Percentiles rank a stretch among this genome's conserved stretches.
Conservation (phyloP, 1,139 yeast species). For the Magnusiomyces magnusii region DNA sequence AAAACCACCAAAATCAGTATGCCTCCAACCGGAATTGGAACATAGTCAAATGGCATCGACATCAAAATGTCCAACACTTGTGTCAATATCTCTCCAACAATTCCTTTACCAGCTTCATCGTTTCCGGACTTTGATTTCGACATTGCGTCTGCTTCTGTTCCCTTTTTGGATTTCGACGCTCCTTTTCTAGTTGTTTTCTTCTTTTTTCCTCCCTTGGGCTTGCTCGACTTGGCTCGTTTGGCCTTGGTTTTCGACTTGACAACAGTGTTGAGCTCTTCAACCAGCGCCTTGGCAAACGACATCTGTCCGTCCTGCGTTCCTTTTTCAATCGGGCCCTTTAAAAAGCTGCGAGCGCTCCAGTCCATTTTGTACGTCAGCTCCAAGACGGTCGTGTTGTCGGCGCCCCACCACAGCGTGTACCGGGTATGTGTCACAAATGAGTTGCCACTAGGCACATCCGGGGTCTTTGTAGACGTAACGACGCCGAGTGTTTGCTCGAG, state of each 20-base stretch:
- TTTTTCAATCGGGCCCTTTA: conserved; percentile 84
- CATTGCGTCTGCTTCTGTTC: too few relatives aligned
- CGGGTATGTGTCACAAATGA: conserved; percentile 70
- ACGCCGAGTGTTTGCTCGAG: conserved; percentile 50
- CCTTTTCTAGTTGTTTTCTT: not conserved
- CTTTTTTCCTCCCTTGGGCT: conserved; percentile 16
- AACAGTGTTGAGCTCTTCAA: conserved; percentile 49
- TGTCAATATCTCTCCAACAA: not conserved
- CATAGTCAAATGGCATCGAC: conserved; percentile 16
- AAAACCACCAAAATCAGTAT: conserved; percentile 17
- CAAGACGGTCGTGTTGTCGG: conserved; percentile 56
- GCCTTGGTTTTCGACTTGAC: conserved; percentile 22
- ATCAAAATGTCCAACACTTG: conserved; percentile 4
- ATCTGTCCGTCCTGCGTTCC: conserved; percentile 90
- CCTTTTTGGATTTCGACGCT: not conserved
- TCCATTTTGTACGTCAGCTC: conserved; percentile 61
- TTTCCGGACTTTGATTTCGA: not conserved
- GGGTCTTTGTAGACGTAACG: conserved; percentile 65
- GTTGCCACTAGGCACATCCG: conserved; percentile 93
- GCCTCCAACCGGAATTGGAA: conserved; percentile 22
- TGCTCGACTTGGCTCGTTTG: conserved; percentile 22
- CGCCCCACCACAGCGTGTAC: conserved; percentile 65
- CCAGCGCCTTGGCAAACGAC: conserved; percentile 52
- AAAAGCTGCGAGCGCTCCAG: conserved; percentile 94
- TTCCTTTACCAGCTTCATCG: not conserved